A percentile compares a stretch with the other conserved stretches of the same genome.
Evolutionary conservation across 2,329 filamentous ascomycete species (phyloP).

Genomic region (Colletotrichum euphorbiae): DNA sequence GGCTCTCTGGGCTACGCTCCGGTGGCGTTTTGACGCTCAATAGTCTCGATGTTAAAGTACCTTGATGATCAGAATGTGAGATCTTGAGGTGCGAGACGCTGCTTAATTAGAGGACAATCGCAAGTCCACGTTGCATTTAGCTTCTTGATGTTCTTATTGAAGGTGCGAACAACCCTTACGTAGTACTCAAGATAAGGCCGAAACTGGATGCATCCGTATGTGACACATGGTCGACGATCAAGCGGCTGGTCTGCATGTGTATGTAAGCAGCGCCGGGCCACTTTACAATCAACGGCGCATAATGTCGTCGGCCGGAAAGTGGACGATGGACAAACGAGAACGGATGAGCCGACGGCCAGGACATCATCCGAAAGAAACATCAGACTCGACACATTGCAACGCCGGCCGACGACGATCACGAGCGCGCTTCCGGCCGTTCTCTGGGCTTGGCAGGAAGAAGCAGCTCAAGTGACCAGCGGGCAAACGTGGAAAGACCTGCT

Average conservation of each 20-base stretch:
- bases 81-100: not conserved
- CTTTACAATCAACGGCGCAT: too few species aligned
- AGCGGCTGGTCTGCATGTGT: not conserved
- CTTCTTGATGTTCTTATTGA: not conserved
- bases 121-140: not conserved
- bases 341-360: conserved; percentile 15
- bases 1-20: not conserved
- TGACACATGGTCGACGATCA: conserved; percentile 4
- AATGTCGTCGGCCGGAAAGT: conserved; percentile 18
- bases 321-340: conserved; percentile 7
- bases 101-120: not conserved
- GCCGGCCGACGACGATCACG: conserved; percentile 9
- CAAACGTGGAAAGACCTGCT: not conserved
- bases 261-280: not conserved
- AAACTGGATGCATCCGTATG: not conserved
- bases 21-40: not conserved
- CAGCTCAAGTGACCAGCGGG: too few species aligned
- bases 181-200: not conserved
- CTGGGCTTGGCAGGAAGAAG: not conserved
- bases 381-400: conserved; percentile 13
- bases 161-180: not conserved
- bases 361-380: conserved; percentile 31
- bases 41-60: not conserved
- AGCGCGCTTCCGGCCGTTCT: not conserved
- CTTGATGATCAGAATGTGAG: not conserved